Evolutionary conservation across 208 protist genomes (phyloP).

Genomic region (Wallacemonas rigidus): DNA sequence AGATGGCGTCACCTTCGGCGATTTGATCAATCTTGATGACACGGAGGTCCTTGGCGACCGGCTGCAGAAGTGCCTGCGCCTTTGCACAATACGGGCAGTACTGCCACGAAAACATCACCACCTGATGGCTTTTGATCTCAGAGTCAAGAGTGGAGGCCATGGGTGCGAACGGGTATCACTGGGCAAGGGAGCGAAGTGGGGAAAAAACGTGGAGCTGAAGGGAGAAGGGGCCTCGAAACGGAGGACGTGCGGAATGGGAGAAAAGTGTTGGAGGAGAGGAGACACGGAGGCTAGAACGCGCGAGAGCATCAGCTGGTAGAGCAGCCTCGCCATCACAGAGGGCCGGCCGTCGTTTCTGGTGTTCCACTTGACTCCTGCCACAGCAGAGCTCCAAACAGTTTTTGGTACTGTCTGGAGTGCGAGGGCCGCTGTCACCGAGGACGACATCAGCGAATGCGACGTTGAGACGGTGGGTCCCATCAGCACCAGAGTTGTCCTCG

Average conservation of each 20-base stretch:
- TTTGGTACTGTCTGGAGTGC: too few relatives aligned
- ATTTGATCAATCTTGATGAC: conserved; percentile 42
- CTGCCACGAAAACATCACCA: conserved; percentile 47
- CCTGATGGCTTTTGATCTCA: conserved; percentile 23
- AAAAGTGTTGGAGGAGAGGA: background rate
- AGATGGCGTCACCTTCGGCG: conserved; percentile 31
- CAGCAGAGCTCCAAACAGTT: too few relatives aligned
- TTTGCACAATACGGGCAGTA: conserved; percentile 43
- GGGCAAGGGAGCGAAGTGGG: too few relatives aligned
- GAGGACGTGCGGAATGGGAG: too few relatives aligned
- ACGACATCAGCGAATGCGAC: too few relatives aligned
- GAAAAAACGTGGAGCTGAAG: too few relatives aligned
- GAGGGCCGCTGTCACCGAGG: too few relatives aligned
- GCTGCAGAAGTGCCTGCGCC: conserved; percentile 29
- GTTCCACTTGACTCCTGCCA: too few relatives aligned
- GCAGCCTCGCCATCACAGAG: conserved; percentile 3
- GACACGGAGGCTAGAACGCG: background rate
- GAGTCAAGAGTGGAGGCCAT: background rate
- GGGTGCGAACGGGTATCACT: too few relatives aligned
- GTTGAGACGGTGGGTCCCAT: too few relatives aligned
- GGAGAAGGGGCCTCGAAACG: too few relatives aligned
- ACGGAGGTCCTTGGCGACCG: conserved; percentile 27
- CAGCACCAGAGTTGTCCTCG: too few relatives aligned
- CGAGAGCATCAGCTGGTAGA: background rate
- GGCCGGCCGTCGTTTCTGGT: background rate